A percentile compares a stretch with the other conserved stretches of the same genome.
These are phyloP conservation scores for Komagataella pastoris DNA, from an alignment of 805 yeast species.

Conservation along the genomic window DNA sequence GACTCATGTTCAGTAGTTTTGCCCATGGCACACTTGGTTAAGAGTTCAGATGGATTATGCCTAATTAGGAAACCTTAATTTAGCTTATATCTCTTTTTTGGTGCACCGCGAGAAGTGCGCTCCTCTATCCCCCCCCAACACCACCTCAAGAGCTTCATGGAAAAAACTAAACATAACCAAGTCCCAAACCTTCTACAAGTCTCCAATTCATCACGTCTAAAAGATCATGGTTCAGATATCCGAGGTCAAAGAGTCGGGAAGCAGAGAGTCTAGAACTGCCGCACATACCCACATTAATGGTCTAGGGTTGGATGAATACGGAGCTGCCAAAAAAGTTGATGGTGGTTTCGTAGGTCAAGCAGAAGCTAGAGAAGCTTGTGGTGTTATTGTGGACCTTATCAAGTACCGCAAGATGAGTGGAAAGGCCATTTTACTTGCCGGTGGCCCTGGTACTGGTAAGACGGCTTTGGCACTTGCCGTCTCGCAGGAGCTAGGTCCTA, in stretches of 20 bases:
- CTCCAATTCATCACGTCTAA: background rate
- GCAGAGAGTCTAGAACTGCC: constrained; percentile 63
- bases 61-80: background rate
- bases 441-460: constrained; percentile 98
- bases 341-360: constrained; percentile 82
- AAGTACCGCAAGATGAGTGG: constrained; percentile 90
- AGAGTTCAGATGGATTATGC: background rate
- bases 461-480: constrained; percentile 94
- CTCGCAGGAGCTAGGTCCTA: constrained; percentile 91
- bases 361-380: constrained; percentile 82
- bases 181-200: background rate
- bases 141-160: background rate
- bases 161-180: background rate
- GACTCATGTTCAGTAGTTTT: background rate
- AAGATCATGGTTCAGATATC: constrained; percentile 6
- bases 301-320: constrained; percentile 83
- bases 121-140: background rate
- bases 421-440: constrained; percentile 89
- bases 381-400: constrained; percentile 86
- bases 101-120: background rate
- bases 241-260: constrained; percentile 7
- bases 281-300: constrained; percentile 97
- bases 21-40: background rate
- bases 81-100: background rate
- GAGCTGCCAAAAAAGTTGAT: constrained; percentile 70